Conservation (phyloP, 1,284 basidiomycete species). For the Schizophyllum commune region DNA sequence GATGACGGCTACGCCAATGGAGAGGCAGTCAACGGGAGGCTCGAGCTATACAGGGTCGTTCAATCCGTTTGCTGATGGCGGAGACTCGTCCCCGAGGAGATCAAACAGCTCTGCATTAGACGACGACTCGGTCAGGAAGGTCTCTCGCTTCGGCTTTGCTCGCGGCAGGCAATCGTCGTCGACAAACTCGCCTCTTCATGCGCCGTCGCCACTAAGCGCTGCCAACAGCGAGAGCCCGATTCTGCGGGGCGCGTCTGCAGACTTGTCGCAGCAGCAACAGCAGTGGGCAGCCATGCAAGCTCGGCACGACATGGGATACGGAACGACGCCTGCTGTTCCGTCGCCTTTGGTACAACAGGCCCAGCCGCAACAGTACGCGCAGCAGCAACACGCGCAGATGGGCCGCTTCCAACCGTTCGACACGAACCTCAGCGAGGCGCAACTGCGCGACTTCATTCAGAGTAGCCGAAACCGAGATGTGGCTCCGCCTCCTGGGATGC, state of each 20-base stretch:
- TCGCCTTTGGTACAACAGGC: slow-evolving; percentile 44
- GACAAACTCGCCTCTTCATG: slow-evolving; percentile 49
- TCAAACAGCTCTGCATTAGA: slow-evolving; percentile 33
- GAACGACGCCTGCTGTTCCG: slow-evolving; percentile 32
- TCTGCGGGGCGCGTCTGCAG: slow-evolving; percentile 8
- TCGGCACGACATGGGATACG: slow-evolving; percentile 36
- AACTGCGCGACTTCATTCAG: slow-evolving; percentile 66
- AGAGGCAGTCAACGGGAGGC: slow-evolving; percentile 37
- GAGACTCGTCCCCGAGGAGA: slow-evolving; percentile 17
- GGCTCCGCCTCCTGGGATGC: slow-evolving; percentile 16
- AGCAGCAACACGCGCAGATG: slow-evolving; percentile 25
- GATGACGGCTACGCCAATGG: slow-evolving; percentile 25
- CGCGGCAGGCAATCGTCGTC: slow-evolving; percentile 57
- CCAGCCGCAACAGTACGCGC: slow-evolving; percentile 25
- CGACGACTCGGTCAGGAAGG: slow-evolving; percentile 56
- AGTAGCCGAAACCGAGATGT: slow-evolving; percentile 50
- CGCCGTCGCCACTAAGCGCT: slow-evolving; percentile 45
- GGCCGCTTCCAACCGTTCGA: slow-evolving; percentile 53
- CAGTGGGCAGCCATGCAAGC: slow-evolving; percentile 38
- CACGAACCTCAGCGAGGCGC: slow-evolving; percentile 56
- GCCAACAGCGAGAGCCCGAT: slow-evolving; percentile 25
- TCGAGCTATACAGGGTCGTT: slow-evolving; percentile 66
- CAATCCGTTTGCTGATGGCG: slow-evolving; percentile 65
- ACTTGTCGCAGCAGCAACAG: slow-evolving; percentile 10
- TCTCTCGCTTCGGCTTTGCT: slow-evolving; percentile 81